Percentiles rank a stretch among this genome's conserved stretches.
These are phyloP conservation scores for Venturia asperata DNA, from an alignment of 2,329 filamentous ascomycete species.

Conservation along the genomic window DNA sequence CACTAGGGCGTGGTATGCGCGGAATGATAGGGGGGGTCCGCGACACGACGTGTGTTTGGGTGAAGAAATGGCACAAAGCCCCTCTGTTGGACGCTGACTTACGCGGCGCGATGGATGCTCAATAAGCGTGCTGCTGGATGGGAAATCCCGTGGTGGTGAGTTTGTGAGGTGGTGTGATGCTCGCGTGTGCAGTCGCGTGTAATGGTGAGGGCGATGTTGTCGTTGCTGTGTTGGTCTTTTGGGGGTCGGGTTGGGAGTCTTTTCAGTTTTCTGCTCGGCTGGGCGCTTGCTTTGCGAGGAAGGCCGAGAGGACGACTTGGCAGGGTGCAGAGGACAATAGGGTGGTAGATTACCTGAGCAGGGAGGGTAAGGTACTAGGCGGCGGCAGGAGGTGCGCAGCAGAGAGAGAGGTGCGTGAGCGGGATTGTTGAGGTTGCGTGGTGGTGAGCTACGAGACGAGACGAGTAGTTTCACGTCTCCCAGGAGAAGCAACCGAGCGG, in stretches of 20 bases:
- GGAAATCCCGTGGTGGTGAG: too few species aligned
- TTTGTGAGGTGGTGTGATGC: neutral
- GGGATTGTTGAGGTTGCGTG: constrained; percentile 14
- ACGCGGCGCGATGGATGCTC: constrained; percentile 1
- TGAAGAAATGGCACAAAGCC: constrained; percentile 13
- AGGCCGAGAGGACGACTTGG: constrained; percentile 8
- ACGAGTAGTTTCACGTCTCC: neutral
- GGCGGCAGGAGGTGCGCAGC: neutral
- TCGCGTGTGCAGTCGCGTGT: constrained; percentile 1
- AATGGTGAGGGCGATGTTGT: neutral
- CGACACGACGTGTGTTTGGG: constrained; percentile 6
- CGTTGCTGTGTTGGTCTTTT: constrained; percentile 5
- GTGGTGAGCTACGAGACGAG: neutral
- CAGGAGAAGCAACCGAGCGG: constrained; percentile 1
- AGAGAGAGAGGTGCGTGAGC: neutral
- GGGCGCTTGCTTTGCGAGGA: constrained; percentile 9
- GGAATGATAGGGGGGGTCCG: neutral
- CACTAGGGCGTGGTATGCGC: neutral
- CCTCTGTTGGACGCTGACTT: constrained; percentile 13
- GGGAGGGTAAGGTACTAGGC: neutral
- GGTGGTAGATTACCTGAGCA: constrained; percentile 4
- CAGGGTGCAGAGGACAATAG: neutral
- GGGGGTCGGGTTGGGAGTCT: constrained; percentile 2
- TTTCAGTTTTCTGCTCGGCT: constrained; percentile 6
- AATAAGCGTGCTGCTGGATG: constrained; percentile 5